These are phyloP conservation scores for Cardamine chenopodiifolia DNA, from an alignment of 345 rosid genomes.

Conservation along the genomic window DNA sequence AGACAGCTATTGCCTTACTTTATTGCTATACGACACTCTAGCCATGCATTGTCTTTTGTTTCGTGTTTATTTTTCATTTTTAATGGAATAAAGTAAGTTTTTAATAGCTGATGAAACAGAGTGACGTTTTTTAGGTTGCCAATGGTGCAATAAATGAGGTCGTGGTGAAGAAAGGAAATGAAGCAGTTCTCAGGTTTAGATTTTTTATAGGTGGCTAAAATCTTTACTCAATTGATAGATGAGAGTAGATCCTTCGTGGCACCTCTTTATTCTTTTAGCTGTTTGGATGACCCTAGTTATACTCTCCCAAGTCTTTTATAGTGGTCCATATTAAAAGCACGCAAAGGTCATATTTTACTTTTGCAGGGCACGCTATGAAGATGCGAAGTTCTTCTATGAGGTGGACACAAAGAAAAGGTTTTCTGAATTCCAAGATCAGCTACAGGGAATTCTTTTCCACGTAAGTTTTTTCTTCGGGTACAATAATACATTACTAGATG, in stretches of 20 bases:
- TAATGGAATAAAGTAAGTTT: constrained; percentile 11
- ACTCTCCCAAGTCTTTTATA: constrained; percentile 1
- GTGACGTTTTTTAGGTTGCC: constrained; percentile 69
- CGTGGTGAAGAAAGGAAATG: constrained; percentile 89
- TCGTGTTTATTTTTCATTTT: constrained; percentile 20
- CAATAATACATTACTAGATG: constrained; percentile 1
- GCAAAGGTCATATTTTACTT: constrained; percentile 19
- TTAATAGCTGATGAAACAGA: constrained; percentile 25
- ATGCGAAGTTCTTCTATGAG: constrained; percentile 93
- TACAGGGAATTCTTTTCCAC: constrained; percentile 90
- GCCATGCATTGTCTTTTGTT: constrained; percentile 18
- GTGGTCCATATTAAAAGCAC: constrained; percentile 19
- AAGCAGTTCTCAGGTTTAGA: constrained; percentile 93
- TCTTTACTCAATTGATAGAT: constrained; percentile 16
- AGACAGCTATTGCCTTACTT: constrained; percentile 84
- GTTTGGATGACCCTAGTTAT: constrained; percentile 14
- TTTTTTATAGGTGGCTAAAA: constrained; percentile 27
- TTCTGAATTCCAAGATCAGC: constrained; percentile 72
- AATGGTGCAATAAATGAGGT: constrained; percentile 82
- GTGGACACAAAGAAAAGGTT: constrained; percentile 73
- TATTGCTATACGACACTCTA: constrained; percentile 66
- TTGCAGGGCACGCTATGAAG: constrained; percentile 96
- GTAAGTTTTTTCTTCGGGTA: constrained; percentile 53
- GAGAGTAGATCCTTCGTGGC: constrained; percentile 10
- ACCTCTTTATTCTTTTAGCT: constrained; percentile 2